Evolutionary conservation across 2,329 filamentous ascomycete species (phyloP).

Genomic region (Botrytis medusae): DNA sequence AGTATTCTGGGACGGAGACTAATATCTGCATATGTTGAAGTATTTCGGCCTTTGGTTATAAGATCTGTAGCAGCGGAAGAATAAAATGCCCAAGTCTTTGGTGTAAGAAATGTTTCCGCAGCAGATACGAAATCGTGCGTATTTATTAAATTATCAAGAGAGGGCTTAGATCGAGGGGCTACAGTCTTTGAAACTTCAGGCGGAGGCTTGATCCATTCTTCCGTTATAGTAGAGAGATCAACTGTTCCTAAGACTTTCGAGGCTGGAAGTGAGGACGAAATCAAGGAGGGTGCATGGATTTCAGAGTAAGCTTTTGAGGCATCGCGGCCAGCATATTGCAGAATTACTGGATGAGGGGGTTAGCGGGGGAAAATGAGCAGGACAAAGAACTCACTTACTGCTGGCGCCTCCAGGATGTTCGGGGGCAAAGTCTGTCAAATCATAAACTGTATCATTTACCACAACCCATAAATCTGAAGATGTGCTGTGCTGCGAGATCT

Average conservation of each 20-base stretch:
- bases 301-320: constrained; percentile 53
- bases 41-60: constrained; percentile 58
- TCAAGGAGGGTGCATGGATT: constrained; percentile 51
- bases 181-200: constrained; percentile 35
- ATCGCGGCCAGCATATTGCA: constrained; percentile 53
- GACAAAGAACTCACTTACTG: constrained; percentile 44
- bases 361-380: not conserved
- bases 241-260: constrained; percentile 52
- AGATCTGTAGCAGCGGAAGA: constrained; percentile 70
- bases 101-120: constrained; percentile 54
- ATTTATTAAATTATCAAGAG: constrained; percentile 56
- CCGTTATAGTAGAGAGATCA: constrained; percentile 48
- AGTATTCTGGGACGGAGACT: constrained; percentile 60
- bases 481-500: constrained; percentile 51
- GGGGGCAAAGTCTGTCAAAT: constrained; percentile 65
- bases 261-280: constrained; percentile 44
- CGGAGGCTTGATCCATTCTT: constrained; percentile 48
- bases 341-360: constrained; percentile 43
- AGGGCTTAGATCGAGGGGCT: constrained; percentile 36
- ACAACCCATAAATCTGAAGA: constrained; percentile 63
- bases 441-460: constrained; percentile 65
- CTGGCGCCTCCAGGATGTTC: constrained; percentile 60
- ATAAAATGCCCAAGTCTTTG: constrained; percentile 70
- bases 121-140: constrained; percentile 60
- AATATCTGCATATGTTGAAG: constrained; percentile 54